These are phyloP conservation scores for Daldinia loculata DNA, from an alignment of 495 filamentous ascomycete genomes.

Conservation along the genomic window DNA sequence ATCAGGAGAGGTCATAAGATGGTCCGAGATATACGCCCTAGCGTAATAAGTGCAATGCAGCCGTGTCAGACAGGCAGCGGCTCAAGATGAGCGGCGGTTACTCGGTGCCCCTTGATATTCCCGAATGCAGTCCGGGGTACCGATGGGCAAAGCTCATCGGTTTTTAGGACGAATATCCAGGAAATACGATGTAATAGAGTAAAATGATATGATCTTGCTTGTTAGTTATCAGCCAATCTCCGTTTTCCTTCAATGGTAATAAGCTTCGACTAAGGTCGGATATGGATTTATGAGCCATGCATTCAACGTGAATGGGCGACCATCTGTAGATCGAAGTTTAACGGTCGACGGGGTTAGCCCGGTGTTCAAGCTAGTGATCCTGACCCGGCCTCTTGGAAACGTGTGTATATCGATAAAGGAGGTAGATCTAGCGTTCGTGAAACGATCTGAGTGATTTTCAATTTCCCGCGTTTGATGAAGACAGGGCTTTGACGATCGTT, in stretches of 20 bases:
- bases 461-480: background rate
- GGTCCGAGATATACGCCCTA: conserved; percentile 8
- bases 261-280: conserved; percentile 1
- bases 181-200: conserved; percentile 14
- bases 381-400: conserved; percentile 33
- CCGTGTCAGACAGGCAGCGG: conserved; percentile 14
- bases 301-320: conserved; percentile 18
- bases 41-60: conserved; percentile 14
- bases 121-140: conserved; percentile 27
- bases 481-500: conserved; percentile 7
- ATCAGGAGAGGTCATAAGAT: conserved; percentile 42
- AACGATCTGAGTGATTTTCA: conserved; percentile 7
- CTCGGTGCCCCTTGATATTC: conserved; percentile 36
- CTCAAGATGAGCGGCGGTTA: conserved; percentile 29
- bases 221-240: conserved; percentile 10
- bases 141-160: conserved; percentile 13
- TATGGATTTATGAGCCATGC: background rate
- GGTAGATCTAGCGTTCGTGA: conserved; percentile 4
- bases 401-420: conserved; percentile 17
- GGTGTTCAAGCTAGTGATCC: conserved; percentile 23
- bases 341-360: conserved; percentile 21
- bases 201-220: conserved; percentile 3
- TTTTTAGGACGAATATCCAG: conserved; percentile 14
- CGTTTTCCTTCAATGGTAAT: conserved; percentile 5
- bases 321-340: conserved; percentile 3